These are phyloP conservation scores for Sisymbrium altissimum DNA, from an alignment of 345 rosid species.

Conservation along the genomic window DNA sequence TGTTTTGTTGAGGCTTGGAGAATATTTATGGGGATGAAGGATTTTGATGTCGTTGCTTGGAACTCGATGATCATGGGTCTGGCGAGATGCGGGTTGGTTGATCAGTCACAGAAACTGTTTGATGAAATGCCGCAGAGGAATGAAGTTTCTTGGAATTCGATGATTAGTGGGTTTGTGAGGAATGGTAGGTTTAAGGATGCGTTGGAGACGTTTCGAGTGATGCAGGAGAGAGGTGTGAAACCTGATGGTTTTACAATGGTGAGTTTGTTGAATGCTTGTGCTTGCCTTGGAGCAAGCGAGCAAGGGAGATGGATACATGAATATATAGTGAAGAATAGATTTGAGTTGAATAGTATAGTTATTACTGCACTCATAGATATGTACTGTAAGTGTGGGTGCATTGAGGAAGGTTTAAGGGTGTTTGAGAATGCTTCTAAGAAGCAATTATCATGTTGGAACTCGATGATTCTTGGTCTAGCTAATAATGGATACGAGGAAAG, in stretches of 20 bases:
- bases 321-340: slow-evolving; percentile 41
- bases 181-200: slow-evolving; percentile 52
- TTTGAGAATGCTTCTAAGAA: slow-evolving; percentile 35
- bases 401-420: slow-evolving; percentile 47
- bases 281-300: slow-evolving; percentile 52
- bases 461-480: slow-evolving; percentile 75
- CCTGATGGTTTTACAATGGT: slow-evolving; percentile 72
- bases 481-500: slow-evolving; percentile 51
- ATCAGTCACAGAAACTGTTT: slow-evolving; percentile 52
- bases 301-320: slow-evolving; percentile 80
- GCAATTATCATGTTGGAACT: slow-evolving; percentile 75
- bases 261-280: slow-evolving; percentile 70
- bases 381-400: slow-evolving; percentile 71
- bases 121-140: slow-evolving; percentile 48
- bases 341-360: slow-evolving; percentile 52
- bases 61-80: slow-evolving; percentile 68
- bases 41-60: slow-evolving; percentile 62
- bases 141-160: slow-evolving; percentile 66
- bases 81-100: slow-evolving; percentile 52
- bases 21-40: slow-evolving; percentile 37
- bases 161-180: slow-evolving; percentile 72
- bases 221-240: slow-evolving; percentile 43
- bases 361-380: slow-evolving; percentile 67
- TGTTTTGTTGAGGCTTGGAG: slow-evolving; percentile 52
- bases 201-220: slow-evolving; percentile 49